A percentile compares a stretch with the other conserved stretches of the same genome.
These are phyloP conservation scores for Geotrichum aggregatum DNA, from an alignment of 1,139 yeast genomes.

Conservation along the genomic window DNA sequence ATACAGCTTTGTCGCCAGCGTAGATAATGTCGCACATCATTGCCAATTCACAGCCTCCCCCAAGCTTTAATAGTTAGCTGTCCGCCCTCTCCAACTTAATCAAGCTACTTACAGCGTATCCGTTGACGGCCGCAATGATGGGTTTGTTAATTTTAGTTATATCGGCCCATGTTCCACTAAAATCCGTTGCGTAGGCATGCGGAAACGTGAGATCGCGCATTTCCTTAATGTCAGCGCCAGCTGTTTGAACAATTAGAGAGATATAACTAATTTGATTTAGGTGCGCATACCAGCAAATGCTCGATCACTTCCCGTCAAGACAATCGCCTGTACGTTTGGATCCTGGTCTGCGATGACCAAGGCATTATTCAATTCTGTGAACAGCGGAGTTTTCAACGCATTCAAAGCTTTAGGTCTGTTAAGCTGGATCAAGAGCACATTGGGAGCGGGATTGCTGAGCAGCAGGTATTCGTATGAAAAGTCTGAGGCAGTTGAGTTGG, in stretches of 20 bases:
- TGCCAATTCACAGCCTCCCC: constrained; percentile 54
- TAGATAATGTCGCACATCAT: constrained; percentile 51
- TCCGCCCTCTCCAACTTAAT: too few relatives aligned
- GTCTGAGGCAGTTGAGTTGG: constrained; percentile 22
- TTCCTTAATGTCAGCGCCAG: constrained; percentile 54
- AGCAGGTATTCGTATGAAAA: constrained; percentile 41
- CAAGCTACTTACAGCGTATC: constrained; percentile 39
- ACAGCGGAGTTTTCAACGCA: constrained; percentile 53
- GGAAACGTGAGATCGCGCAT: constrained; percentile 44
- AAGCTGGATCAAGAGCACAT: constrained; percentile 50
- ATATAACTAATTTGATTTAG: not conserved
- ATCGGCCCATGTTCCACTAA: constrained; percentile 42
- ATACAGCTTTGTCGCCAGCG: constrained; percentile 48
- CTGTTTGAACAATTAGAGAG: constrained; percentile 29
- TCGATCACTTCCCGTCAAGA: constrained; percentile 45
- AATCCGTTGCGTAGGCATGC: constrained; percentile 39
- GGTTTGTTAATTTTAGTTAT: constrained; percentile 43
- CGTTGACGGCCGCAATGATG: constrained; percentile 50
- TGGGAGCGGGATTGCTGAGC: constrained; percentile 41
- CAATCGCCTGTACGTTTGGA: constrained; percentile 44
- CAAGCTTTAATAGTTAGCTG: constrained; percentile 34
- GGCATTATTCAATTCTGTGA: constrained; percentile 44
- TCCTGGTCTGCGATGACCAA: constrained; percentile 42
- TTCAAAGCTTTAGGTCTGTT: constrained; percentile 65
- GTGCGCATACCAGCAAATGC: constrained; percentile 45